Percentiles rank a stretch among this genome's conserved stretches.
Evolutionary conservation across 1,284 basidiomycete species (phyloP).

Genomic region (Pyrrhoderma noxium): DNA sequence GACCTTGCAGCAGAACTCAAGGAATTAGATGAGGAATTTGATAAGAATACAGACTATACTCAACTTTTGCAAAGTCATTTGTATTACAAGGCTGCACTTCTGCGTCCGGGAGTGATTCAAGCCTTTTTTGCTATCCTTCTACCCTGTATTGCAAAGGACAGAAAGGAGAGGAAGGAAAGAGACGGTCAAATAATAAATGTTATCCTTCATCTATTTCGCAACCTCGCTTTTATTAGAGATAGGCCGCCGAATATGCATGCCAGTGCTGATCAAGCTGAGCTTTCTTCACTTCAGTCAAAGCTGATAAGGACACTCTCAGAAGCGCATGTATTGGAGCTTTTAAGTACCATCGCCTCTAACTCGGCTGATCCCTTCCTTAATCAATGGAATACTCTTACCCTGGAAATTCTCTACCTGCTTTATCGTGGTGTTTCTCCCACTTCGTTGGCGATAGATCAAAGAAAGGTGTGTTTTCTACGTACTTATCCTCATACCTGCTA

Average conservation of each 20-base stretch:
- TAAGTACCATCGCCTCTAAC: constrained; percentile 79
- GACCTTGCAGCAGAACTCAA: constrained; percentile 87
- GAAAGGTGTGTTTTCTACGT: constrained; percentile 42
- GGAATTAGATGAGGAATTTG: constrained; percentile 75
- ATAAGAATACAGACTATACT: constrained; percentile 80
- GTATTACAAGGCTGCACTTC: constrained; percentile 77
- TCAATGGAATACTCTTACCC: constrained; percentile 77
- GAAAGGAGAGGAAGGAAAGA: constrained; percentile 62
- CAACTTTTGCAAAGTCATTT: constrained; percentile 74
- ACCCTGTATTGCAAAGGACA: constrained; percentile 57
- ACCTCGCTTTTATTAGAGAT: constrained; percentile 86
- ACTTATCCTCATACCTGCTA: constrained; percentile 8
- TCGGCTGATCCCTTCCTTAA: constrained; percentile 67
- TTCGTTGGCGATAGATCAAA: constrained; percentile 58
- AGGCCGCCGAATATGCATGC: constrained; percentile 58
- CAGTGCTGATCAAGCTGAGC: constrained; percentile 69
- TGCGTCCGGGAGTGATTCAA: constrained; percentile 59
- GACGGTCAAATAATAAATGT: constrained; percentile 85
- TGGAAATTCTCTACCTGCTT: constrained; percentile 86
- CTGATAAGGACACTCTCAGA: constrained; percentile 68
- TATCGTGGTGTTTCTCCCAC: constrained; percentile 70
- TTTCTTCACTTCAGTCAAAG: constrained; percentile 69
- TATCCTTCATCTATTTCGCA: constrained; percentile 84
- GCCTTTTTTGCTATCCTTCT: constrained; percentile 64
- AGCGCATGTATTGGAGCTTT: constrained; percentile 67